Evolutionary conservation across 2,329 filamentous ascomycete genomes (phyloP).

Genomic region (Sporothrix pseudoabietina): DNA sequence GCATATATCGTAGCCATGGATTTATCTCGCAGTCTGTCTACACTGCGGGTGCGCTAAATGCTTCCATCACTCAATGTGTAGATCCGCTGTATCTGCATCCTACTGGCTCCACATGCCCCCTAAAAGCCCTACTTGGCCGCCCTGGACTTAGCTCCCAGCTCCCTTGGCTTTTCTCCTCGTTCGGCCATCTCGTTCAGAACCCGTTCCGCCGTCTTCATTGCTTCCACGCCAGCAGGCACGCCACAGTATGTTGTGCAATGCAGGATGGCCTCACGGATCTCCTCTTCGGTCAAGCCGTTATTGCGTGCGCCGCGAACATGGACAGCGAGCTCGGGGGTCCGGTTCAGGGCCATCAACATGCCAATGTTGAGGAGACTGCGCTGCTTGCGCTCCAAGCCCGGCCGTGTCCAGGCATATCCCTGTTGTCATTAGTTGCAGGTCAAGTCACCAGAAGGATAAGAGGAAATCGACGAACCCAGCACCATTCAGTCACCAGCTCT

Average conservation of each 20-base stretch:
- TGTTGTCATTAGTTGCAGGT: neutral
- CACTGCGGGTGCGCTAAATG: neutral
- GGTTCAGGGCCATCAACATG: constrained; percentile 61
- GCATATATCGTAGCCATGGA: too few species aligned
- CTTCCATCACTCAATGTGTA: neutral
- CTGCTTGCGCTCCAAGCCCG: constrained; percentile 62
- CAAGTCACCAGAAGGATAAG: neutral
- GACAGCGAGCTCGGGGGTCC: constrained; percentile 59
- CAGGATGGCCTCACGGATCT: constrained; percentile 62
- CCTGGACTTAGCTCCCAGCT: constrained; percentile 37
- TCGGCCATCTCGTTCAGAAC: constrained; percentile 41
- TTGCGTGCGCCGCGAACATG: constrained; percentile 65
- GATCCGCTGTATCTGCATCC: neutral
- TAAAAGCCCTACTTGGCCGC: neutral
- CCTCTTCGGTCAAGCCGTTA: constrained; percentile 63
- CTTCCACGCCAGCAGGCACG: constrained; percentile 49
- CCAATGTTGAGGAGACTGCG: constrained; percentile 65
- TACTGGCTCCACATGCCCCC: neutral
- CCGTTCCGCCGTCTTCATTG: constrained; percentile 42
- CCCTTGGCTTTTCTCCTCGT: constrained; percentile 39
- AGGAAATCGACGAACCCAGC: constrained; percentile 48
- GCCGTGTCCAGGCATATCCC: constrained; percentile 63
- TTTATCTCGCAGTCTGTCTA: neutral
- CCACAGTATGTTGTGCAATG: constrained; percentile 51
- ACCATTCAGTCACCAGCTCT: constrained; percentile 64